Percentiles rank a stretch among this genome's conserved stretches.
These are phyloP conservation scores for Pseudogymnoascus verrucosus DNA, from an alignment of 2,329 filamentous ascomycete genomes.

Conservation along the genomic window DNA sequence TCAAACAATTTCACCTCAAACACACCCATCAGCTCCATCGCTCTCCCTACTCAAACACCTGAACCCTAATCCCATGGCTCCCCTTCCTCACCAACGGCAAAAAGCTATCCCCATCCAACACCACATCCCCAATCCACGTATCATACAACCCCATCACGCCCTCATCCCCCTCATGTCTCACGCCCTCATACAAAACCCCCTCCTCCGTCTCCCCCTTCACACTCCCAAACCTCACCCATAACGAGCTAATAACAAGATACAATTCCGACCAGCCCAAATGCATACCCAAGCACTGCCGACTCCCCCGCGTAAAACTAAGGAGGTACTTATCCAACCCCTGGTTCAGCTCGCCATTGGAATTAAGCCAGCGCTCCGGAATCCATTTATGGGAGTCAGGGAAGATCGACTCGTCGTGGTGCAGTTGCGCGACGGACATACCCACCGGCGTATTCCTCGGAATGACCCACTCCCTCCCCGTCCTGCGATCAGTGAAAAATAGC, in stretches of 20 bases:
- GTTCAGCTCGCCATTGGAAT: conserved; percentile 18
- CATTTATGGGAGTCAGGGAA: conserved; percentile 33
- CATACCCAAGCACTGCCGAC: conserved; percentile 34
- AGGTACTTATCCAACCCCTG: conserved; percentile 31
- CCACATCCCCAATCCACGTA: conserved; percentile 20
- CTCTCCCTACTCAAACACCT: background rate
- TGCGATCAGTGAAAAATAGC: conserved; percentile 14
- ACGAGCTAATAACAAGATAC: conserved; percentile 14
- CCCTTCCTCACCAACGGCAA: background rate
- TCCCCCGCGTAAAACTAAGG: conserved; percentile 35
- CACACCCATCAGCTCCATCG: background rate
- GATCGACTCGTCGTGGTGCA: conserved; percentile 33
- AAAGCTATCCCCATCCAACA: conserved; percentile 17
- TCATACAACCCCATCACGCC: conserved; percentile 22
- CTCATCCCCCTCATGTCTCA: conserved; percentile 16
- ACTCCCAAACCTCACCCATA: conserved; percentile 17
- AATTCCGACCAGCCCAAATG: conserved; percentile 19
- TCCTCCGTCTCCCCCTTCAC: background rate
- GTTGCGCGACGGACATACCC: conserved; percentile 31
- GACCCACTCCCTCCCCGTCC: conserved; percentile 12
- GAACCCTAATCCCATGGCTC: conserved; percentile 1
- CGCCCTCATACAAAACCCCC: conserved; percentile 10
- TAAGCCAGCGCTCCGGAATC: conserved; percentile 34
- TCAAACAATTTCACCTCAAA: background rate
- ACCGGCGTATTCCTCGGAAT: conserved; percentile 29